Evolutionary conservation across 352 stramenopile genomes (phyloP).

Genomic region (Pythium myriotylum): DNA sequence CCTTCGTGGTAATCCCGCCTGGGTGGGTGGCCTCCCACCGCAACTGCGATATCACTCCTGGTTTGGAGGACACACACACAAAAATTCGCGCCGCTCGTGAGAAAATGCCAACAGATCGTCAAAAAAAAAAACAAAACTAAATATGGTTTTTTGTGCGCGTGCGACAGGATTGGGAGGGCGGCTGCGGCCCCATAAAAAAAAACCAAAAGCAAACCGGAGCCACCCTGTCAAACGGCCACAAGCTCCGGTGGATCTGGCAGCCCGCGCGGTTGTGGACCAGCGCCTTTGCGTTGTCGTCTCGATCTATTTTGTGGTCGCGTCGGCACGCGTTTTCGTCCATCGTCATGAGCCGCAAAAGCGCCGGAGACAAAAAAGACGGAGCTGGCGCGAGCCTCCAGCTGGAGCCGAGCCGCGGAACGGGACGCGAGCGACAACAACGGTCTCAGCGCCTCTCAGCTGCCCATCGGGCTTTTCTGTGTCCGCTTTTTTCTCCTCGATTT

Average conservation of each 20-base stretch:
- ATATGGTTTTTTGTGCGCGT: neutral
- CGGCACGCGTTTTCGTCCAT: neutral
- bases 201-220: no score
- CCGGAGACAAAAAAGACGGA: slow-evolving; percentile 2
- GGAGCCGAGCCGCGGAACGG: neutral
- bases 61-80: neutral
- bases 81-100: neutral
- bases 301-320: neutral
- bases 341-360: neutral
- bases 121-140: neutral
- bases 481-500: slow-evolving; percentile 11
- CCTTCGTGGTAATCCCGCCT: neutral
- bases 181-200: slow-evolving; percentile 1
- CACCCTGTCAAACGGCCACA: slow-evolving; percentile 1
- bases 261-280: no score
- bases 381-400: neutral
- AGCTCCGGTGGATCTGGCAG: neutral
- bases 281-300: neutral
- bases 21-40: neutral
- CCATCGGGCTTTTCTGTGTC: slow-evolving; percentile 23
- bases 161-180: neutral
- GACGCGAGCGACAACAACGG: neutral
- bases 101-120: slow-evolving; percentile 1
- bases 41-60: neutral
- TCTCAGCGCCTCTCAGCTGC: slow-evolving; percentile 18